Percentiles rank a stretch among this genome's conserved stretches.
These are phyloP conservation scores for Fusarium sp. DNA, from an alignment of 2,329 filamentous ascomycete genomes.

Conservation along the genomic window DNA sequence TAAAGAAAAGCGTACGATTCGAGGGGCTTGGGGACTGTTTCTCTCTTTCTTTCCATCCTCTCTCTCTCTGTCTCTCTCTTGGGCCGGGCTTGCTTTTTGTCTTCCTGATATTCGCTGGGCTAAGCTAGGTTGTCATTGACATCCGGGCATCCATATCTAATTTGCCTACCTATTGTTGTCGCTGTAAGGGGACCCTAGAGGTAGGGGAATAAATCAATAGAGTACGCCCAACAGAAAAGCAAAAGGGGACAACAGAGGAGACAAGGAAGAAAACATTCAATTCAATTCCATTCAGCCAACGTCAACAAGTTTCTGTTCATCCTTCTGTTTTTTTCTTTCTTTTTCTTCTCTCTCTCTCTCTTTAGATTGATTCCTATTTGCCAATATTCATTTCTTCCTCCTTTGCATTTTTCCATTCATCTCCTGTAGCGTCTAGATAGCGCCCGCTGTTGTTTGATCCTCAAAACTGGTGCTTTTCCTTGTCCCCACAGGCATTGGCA, in stretches of 20 bases:
- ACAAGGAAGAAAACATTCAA: not conserved
- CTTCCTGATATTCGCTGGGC: conserved; percentile 1
- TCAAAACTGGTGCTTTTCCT: conserved; percentile 40
- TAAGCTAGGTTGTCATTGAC: conserved; percentile 19
- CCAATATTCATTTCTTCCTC: not conserved
- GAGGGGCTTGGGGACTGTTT: conserved; percentile 14
- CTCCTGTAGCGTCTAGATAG: conserved; percentile 24
- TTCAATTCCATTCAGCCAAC: not conserved
- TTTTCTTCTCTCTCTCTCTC: conserved; percentile 10
- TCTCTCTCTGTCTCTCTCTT: conserved; percentile 10
- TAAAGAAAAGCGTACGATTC: conserved; percentile 19
- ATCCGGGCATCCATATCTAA: not conserved
- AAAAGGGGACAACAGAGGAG: conserved; percentile 27
- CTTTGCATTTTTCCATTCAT: conserved; percentile 16
- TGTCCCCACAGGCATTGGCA: conserved; percentile 23
- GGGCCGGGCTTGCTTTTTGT: conserved; percentile 18
- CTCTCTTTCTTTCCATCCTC: conserved; percentile 1
- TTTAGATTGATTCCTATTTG: not conserved
- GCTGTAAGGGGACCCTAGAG: conserved; percentile 34
- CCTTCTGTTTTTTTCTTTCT: not conserved
- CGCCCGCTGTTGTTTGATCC: conserved; percentile 33
- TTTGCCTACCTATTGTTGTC: conserved; percentile 18
- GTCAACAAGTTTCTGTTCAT: conserved; percentile 19
- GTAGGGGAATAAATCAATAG: conserved; percentile 1
- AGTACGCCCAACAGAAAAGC: not conserved